Evolutionary conservation across 305 asterid genomes (phyloP).

Genomic region (Fraxinus baroniana): DNA sequence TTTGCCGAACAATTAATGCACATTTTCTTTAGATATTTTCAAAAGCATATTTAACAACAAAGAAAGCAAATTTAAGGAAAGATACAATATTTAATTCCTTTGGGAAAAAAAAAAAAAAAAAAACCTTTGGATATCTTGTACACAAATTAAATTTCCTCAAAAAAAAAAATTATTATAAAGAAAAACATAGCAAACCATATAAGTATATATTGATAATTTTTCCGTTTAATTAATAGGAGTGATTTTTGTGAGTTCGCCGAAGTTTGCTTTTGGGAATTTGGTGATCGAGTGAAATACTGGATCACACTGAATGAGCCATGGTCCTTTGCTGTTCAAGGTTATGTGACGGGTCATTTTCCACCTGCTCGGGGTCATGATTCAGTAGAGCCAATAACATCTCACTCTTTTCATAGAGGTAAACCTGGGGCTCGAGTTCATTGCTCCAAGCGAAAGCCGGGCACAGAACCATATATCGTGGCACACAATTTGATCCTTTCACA

Average conservation of each 20-base stretch:
- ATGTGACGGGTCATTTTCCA: no score
- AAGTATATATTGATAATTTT: background rate
- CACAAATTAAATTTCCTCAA: background rate
- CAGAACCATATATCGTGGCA: slow-evolving; percentile 19
- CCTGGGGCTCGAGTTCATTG: background rate
- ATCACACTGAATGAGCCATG: no score
- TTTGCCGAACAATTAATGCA: background rate
- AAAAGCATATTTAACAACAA: background rate
- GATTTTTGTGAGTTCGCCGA: no score
- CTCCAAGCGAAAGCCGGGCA: background rate
- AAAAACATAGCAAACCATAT: background rate
- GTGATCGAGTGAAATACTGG: no score
- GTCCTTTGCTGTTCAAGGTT: no score
- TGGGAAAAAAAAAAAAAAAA: background rate
- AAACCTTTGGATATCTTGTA: background rate
- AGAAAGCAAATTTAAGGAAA: background rate
- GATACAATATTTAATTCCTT: background rate
- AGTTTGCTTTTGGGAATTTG: no score
- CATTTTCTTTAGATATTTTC: background rate
- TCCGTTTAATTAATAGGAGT: no score
- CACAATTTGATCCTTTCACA: slow-evolving; percentile 28
- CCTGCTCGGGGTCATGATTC: no score
- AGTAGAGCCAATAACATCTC: no score
- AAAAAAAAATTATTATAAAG: background rate
- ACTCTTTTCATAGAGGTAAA: no score